Percentiles rank a stretch among this genome's conserved stretches.
phyloP scores from a whole-genome alignment of 768 basidiomycete species.

The Candolleomyces aberdarensis region DNA sequence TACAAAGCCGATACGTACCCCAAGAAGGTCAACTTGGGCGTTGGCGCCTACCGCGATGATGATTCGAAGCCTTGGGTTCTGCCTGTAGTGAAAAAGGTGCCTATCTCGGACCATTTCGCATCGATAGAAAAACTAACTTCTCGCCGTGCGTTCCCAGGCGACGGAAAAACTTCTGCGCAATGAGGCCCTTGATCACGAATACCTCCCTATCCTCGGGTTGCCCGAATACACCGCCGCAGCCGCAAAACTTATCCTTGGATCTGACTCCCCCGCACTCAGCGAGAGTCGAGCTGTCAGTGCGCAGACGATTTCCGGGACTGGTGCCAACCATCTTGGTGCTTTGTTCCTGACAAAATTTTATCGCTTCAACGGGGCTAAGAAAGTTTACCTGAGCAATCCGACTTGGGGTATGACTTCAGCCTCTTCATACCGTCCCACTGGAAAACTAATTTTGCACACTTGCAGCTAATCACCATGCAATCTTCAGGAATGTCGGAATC shows the following conservation, averaged over 20 bases:
- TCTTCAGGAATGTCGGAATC: constrained; percentile 89
- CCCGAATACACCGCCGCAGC: constrained; percentile 80
- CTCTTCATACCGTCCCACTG: not conserved
- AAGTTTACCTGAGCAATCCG: constrained; percentile 84
- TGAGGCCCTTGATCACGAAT: constrained; percentile 82
- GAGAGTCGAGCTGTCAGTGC: constrained; percentile 74
- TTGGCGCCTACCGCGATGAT: constrained; percentile 90
- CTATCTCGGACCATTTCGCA: not conserved
- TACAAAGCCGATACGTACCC: constrained; percentile 78
- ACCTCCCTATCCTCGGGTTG: constrained; percentile 87
- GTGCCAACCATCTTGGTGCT: constrained; percentile 91
- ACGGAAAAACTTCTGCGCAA: constrained; percentile 67
- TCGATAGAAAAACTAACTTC: not conserved
- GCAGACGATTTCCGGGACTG: constrained; percentile 95
- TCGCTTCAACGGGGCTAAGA: constrained; percentile 61
- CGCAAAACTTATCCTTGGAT: constrained; percentile 76
- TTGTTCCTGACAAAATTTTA: constrained; percentile 86
- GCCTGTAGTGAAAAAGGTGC: constrained; percentile 85
- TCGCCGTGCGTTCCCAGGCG: constrained; percentile 46
- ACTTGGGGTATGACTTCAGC: constrained; percentile 75
- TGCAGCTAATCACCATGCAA: constrained; percentile 82
- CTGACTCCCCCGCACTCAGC: constrained; percentile 64
- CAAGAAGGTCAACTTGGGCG: constrained; percentile 87
- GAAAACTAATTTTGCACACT: constrained; percentile 7
- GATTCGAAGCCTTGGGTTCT: constrained; percentile 88